Conservation (phyloP, 2,329 filamentous ascomycete genomes). For the Apiospora kogelbergensis region DNA sequence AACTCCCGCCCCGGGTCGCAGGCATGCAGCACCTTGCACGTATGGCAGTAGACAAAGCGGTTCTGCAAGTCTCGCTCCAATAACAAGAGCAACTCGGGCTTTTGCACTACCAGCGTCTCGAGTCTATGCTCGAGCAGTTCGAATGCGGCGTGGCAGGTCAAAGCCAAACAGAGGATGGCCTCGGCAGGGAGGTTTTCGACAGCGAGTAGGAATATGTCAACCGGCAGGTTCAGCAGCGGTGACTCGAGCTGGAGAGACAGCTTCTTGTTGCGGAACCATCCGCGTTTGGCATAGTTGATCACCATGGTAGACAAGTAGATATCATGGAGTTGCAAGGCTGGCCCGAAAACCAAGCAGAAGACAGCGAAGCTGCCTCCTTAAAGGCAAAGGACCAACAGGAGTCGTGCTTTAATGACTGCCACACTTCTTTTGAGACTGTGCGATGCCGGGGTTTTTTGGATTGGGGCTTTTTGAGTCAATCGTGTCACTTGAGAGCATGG, state of each 20-base stretch:
- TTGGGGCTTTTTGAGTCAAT: neutral
- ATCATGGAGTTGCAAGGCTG: neutral
- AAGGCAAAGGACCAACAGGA: neutral
- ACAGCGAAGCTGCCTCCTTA: neutral
- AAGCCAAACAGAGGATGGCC: neutral
- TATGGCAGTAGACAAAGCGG: neutral
- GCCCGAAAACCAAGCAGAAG: neutral
- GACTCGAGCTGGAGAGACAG: neutral
- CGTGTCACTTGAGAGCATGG: neutral
- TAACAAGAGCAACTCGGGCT: neutral
- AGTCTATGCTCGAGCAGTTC: neutral
- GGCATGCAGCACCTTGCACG: neutral
- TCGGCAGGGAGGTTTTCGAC: neutral
- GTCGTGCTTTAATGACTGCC: neutral
- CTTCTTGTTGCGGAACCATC: neutral
- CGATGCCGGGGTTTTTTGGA: neutral
- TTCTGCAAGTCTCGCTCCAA: slow-evolving; percentile 1
- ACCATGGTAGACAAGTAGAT: neutral
- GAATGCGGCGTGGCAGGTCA: neutral
- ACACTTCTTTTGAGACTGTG: neutral
- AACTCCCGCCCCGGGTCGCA: neutral
- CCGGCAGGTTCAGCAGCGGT: neutral
- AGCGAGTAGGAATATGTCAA: neutral
- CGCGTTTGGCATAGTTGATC: neutral
- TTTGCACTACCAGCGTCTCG: neutral